Conservation (phyloP, 257 asterid genomes). For the Plantago elongata region DNA sequence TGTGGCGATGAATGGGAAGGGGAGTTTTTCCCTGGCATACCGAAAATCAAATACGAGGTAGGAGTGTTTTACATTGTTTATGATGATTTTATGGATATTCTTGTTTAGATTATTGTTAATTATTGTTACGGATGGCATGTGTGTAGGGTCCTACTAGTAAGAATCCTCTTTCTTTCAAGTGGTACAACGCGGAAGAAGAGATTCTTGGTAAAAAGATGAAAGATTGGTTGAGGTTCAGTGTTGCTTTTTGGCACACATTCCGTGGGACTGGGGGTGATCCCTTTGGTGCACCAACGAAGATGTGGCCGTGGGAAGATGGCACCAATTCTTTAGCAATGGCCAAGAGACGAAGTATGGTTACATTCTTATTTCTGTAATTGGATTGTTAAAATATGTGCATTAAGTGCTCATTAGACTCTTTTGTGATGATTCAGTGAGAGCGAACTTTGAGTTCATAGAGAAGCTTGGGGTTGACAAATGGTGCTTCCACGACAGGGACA, state of each 20-base stretch:
- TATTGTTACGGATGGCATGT: not conserved
- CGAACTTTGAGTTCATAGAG: slow-evolving; percentile 85
- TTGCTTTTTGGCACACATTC: slow-evolving; percentile 99
- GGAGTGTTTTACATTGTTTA: not conserved
- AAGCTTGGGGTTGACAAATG: slow-evolving; percentile 88
- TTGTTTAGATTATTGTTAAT: not conserved
- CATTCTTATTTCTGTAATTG: not conserved
- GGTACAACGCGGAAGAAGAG: slow-evolving; percentile 92
- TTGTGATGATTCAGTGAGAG: slow-evolving; percentile 67
- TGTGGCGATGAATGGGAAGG: slow-evolving; percentile 70
- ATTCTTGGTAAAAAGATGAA: slow-evolving; percentile 94
- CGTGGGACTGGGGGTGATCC: slow-evolving; percentile 97
- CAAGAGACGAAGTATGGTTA: slow-evolving; percentile 69
- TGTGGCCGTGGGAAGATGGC: slow-evolving; percentile 99
- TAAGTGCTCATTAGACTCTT: not conserved
- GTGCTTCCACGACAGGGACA: slow-evolving; percentile 97
- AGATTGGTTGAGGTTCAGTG: slow-evolving; percentile 97
- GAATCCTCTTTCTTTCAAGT: slow-evolving; percentile 78
- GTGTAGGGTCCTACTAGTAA: slow-evolving; percentile 81
- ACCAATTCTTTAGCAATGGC: slow-evolving; percentile 93
- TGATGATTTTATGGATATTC: not conserved
- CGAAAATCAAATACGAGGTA: slow-evolving; percentile 89
- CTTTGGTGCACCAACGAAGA: slow-evolving; percentile 93
- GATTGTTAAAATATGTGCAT: not conserved
- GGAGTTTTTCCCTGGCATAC: slow-evolving; percentile 76